A percentile compares a stretch with the other conserved stretches of the same genome.
These are phyloP conservation scores for Malassezia sp. DNA, from an alignment of 1,284 basidiomycete species.

Conservation along the genomic window DNA sequence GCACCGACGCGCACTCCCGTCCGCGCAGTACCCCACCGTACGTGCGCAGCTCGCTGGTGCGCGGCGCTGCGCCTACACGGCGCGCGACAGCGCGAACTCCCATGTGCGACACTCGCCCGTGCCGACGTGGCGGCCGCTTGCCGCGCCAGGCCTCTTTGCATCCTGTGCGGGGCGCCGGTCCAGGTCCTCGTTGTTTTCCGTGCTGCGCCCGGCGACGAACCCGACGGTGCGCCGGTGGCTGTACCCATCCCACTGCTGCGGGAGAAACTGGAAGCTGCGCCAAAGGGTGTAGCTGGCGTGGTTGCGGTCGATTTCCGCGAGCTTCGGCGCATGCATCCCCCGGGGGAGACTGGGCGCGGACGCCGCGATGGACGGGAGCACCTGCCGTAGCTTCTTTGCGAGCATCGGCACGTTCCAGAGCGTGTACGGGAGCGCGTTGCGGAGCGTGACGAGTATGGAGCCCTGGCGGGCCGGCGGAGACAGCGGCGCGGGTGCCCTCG, in stretches of 20 bases:
- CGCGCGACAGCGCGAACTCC: conserved; percentile 39
- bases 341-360: conserved; percentile 32
- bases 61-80: no score
- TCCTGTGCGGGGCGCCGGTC: conserved; percentile 11
- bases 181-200: conserved; percentile 31
- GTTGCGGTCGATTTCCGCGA: conserved; percentile 47
- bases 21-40: not conserved
- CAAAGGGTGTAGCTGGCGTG: conserved; percentile 64
- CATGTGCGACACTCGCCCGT: conserved; percentile 37
- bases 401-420: conserved; percentile 56
- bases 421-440: conserved; percentile 78
- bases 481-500: conserved; percentile 46
- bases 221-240: conserved; percentile 85
- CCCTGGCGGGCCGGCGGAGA: conserved; percentile 48
- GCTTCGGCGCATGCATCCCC: conserved; percentile 21
- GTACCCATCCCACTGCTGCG: conserved; percentile 67
- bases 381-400: conserved; percentile 19
- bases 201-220: conserved; percentile 47
- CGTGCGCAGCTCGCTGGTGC: no score
- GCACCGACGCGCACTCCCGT: no score
- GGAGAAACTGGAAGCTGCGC: conserved; percentile 70
- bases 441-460: conserved; percentile 70
- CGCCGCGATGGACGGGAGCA: conserved; percentile 54
- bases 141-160: not conserved
- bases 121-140: conserved; percentile 23